Percentiles rank a stretch among this genome's conserved stretches.
Conservation (phyloP, 805 yeast species). For the Kodamaea neixiangensis region DNA sequence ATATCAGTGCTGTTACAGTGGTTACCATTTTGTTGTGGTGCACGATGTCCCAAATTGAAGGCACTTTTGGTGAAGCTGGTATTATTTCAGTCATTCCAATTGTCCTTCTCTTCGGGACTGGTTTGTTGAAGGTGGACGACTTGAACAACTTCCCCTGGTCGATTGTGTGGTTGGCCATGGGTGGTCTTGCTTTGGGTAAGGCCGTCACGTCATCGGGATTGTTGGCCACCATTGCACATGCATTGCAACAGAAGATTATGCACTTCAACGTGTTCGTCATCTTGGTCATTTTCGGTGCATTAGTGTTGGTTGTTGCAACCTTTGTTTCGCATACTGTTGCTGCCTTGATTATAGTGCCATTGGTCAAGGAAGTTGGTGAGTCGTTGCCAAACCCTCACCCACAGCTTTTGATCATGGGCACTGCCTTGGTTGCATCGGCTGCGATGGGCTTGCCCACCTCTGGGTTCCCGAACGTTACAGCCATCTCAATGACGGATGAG, state of each 20-base stretch:
- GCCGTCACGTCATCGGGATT: conserved; percentile 53
- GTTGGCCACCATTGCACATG: conserved; percentile 45
- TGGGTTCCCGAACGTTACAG: conserved; percentile 97
- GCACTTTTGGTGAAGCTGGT: conserved; percentile 50
- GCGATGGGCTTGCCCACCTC: conserved; percentile 99
- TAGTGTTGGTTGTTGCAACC: conserved; percentile 84
- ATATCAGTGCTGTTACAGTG: conserved; percentile 42
- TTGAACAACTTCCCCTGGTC: conserved; percentile 56
- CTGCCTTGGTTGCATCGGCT: conserved; percentile 75
- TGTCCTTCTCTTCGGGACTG: conserved; percentile 51
- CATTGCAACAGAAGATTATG: conserved; percentile 44
- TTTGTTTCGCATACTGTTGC: conserved; percentile 98
- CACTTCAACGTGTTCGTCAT: conserved; percentile 46
- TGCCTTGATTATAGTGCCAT: conserved; percentile 87
- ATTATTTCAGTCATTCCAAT: conserved; percentile 50
- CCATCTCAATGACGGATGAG: conserved; percentile 91
- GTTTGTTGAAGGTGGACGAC: conserved; percentile 48
- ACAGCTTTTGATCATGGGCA: conserved; percentile 67
- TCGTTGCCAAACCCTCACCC: conserved; percentile 80
- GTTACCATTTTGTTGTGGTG: conserved; percentile 53
- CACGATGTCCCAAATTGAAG: conserved; percentile 42
- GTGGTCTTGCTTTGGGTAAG: conserved; percentile 55
- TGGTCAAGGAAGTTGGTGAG: conserved; percentile 87
- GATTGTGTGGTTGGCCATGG: conserved; percentile 57
- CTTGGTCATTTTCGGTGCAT: conserved; percentile 60